Conservation (phyloP, 2,329 filamentous ascomycete genomes). For the Cladobotryum mycophilum region DNA sequence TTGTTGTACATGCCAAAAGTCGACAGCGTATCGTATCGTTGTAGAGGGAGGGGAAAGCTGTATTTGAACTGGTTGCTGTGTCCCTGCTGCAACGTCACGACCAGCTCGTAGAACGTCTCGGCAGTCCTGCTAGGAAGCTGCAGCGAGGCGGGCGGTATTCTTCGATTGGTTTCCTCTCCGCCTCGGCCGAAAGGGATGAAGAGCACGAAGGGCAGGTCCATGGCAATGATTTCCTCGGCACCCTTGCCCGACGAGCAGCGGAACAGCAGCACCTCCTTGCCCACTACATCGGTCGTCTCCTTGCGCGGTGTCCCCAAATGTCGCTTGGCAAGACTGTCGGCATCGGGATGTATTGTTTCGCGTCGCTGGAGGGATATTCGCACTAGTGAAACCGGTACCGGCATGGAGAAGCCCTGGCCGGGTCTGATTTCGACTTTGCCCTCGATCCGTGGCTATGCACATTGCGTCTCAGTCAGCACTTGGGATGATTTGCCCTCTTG, state of each 20-base stretch:
- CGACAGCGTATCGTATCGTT: slow-evolving; percentile 91
- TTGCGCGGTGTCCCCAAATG: slow-evolving; percentile 84
- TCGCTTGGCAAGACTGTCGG: slow-evolving; percentile 89
- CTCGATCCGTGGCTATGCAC: slow-evolving; percentile 79
- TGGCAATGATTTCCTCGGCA: slow-evolving; percentile 81
- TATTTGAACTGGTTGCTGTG: slow-evolving; percentile 84
- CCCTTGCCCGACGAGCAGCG: slow-evolving; percentile 79
- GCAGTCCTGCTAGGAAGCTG: slow-evolving; percentile 89
- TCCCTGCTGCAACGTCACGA: slow-evolving; percentile 91
- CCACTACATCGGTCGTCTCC: slow-evolving; percentile 86
- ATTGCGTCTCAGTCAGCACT: background rate
- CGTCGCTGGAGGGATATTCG: slow-evolving; percentile 88
- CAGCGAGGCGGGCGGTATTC: slow-evolving; percentile 87
- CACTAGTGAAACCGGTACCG: slow-evolving; percentile 85
- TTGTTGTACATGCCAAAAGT: slow-evolving; percentile 99
- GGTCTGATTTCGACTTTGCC: slow-evolving; percentile 96
- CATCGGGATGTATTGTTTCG: slow-evolving; percentile 94
- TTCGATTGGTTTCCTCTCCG: slow-evolving; percentile 80
- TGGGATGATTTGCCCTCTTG: no score
- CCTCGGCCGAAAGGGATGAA: slow-evolving; percentile 94
- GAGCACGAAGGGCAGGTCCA: slow-evolving; percentile 95
- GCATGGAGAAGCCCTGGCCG: slow-evolving; percentile 74
- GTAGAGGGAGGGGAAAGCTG: slow-evolving; percentile 81
- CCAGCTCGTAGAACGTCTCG: slow-evolving; percentile 94
- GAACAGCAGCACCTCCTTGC: slow-evolving; percentile 90